Conservation (phyloP, 345 rosid species). For the Bretschneidera sinensis region DNA sequence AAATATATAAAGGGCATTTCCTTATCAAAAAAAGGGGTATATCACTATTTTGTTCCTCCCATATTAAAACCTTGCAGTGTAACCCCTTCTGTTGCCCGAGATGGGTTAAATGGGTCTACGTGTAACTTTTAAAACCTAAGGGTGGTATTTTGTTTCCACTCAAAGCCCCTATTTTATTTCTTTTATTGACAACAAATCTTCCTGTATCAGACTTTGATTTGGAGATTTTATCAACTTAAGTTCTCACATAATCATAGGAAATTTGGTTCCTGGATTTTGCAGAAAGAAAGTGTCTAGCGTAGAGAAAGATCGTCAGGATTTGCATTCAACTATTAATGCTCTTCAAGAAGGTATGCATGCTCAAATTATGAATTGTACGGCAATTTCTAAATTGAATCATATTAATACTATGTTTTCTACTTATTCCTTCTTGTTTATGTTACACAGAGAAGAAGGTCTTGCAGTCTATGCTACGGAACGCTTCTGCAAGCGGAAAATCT, state of each 20-base stretch:
- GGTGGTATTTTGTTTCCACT: too few species aligned
- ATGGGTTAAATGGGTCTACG: too few species aligned
- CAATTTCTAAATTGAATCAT: constrained; percentile 2
- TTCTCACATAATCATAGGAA: neutral
- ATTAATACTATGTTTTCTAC: constrained; percentile 10
- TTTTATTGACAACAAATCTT: constrained; percentile 1
- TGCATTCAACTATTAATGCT: constrained; percentile 77
- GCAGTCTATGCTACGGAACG: constrained; percentile 80
- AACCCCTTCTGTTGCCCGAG: too few species aligned
- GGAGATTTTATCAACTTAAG: constrained; percentile 2
- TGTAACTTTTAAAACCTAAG: too few species aligned
- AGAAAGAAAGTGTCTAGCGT: constrained; percentile 85
- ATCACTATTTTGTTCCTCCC: too few species aligned
- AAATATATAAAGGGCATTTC: too few species aligned
- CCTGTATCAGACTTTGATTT: constrained; percentile 8
- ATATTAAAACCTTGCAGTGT: too few species aligned
- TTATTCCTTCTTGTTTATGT: constrained; percentile 10
- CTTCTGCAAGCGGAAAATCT: constrained; percentile 54
- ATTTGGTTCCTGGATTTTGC: constrained; percentile 20
- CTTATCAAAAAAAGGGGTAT: too few species aligned
- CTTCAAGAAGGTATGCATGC: constrained; percentile 76
- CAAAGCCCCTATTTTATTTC: too few species aligned
- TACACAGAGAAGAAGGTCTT: constrained; percentile 87
- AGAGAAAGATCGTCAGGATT: constrained; percentile 88
- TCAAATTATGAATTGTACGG: constrained; percentile 2